These are phyloP conservation scores for Backusella circina DNA, from an alignment of 192 early-diverging fungal genomes.

Conservation along the genomic window DNA sequence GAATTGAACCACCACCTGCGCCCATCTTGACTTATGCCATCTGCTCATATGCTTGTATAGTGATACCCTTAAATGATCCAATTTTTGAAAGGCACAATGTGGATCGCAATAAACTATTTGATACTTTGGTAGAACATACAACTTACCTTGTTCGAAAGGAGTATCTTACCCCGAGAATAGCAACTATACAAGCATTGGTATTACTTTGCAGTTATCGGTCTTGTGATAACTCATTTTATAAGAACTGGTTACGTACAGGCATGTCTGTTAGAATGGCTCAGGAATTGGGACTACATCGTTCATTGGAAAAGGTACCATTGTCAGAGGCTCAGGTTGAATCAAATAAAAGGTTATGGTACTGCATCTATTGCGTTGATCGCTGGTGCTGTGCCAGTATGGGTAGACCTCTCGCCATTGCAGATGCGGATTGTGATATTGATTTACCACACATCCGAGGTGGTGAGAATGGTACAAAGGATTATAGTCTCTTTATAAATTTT, in stretches of 20 bases:
- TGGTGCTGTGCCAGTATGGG: slow-evolving; percentile 39
- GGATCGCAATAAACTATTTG: slow-evolving; percentile 3
- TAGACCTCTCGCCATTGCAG: slow-evolving; percentile 41
- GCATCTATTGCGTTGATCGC: slow-evolving; percentile 63
- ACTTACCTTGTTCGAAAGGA: slow-evolving; percentile 45
- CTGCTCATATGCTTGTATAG: slow-evolving; percentile 3
- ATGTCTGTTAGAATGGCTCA: slow-evolving; percentile 73
- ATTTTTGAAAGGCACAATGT: not conserved
- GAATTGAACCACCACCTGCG: not conserved
- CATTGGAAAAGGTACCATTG: slow-evolving; percentile 41
- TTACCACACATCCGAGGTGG: slow-evolving; percentile 10
- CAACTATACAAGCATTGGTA: slow-evolving; percentile 58
- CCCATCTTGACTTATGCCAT: slow-evolving; percentile 14
- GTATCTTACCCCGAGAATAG: slow-evolving; percentile 47
- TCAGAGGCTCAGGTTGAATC: slow-evolving; percentile 47
- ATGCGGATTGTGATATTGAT: slow-evolving; percentile 35
- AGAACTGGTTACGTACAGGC: slow-evolving; percentile 22
- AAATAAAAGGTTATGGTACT: slow-evolving; percentile 67
- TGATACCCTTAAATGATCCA: slow-evolving; percentile 3
- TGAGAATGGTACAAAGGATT: not conserved
- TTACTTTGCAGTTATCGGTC: slow-evolving; percentile 54
- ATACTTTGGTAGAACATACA: slow-evolving; percentile 8
- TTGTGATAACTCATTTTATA: slow-evolving; percentile 12
- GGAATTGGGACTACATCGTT: slow-evolving; percentile 74
- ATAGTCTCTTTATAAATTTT: slow-evolving; percentile 21